Percentiles rank a stretch among this genome's conserved stretches.
phyloP scores from a whole-genome alignment of 805 yeast species.

The Nakazawaea molendinolei region DNA sequence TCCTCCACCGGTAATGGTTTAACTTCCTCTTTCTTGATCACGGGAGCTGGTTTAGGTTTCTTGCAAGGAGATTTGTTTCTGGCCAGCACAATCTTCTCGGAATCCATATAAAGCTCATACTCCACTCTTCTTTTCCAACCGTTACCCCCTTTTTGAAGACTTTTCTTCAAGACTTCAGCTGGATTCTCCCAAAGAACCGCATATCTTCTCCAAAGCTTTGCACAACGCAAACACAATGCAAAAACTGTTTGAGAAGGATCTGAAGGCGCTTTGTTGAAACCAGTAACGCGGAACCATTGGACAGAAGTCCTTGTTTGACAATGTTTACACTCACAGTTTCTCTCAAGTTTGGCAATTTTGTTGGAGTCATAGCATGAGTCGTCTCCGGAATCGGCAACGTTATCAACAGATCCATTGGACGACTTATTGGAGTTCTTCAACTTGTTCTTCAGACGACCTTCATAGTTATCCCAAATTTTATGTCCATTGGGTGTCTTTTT shows the following conservation, averaged over 20 bases:
- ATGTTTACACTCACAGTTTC: slow-evolving; percentile 58
- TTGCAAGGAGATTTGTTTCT: slow-evolving; percentile 21
- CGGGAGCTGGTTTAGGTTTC: background rate
- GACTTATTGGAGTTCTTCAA: slow-evolving; percentile 27
- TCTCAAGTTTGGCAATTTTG: slow-evolving; percentile 34
- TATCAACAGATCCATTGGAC: slow-evolving; percentile 28
- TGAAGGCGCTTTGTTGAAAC: slow-evolving; percentile 36
- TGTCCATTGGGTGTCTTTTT: slow-evolving; percentile 77
- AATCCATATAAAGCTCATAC: slow-evolving; percentile 57
- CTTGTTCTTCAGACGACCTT: slow-evolving; percentile 62
- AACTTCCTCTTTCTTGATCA: slow-evolving; percentile 1
- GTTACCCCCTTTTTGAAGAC: slow-evolving; percentile 34
- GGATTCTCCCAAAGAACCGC: slow-evolving; percentile 87
- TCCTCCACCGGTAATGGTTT: background rate
- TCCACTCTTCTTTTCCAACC: slow-evolving; percentile 62
- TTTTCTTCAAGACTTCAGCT: slow-evolving; percentile 48
- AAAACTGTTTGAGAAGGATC: slow-evolving; percentile 28
- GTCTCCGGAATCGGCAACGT: slow-evolving; percentile 58
- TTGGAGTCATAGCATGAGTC: slow-evolving; percentile 63
- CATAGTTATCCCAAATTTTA: slow-evolving; percentile 74
- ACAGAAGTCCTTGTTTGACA: slow-evolving; percentile 52
- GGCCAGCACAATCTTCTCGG: slow-evolving; percentile 44
- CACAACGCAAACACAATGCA: slow-evolving; percentile 83
- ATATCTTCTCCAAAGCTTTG: slow-evolving; percentile 85
- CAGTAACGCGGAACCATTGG: slow-evolving; percentile 71